phyloP scores from a whole-genome alignment of 2,329 filamentous ascomycete genomes.

The Penicillium sp. region DNA sequence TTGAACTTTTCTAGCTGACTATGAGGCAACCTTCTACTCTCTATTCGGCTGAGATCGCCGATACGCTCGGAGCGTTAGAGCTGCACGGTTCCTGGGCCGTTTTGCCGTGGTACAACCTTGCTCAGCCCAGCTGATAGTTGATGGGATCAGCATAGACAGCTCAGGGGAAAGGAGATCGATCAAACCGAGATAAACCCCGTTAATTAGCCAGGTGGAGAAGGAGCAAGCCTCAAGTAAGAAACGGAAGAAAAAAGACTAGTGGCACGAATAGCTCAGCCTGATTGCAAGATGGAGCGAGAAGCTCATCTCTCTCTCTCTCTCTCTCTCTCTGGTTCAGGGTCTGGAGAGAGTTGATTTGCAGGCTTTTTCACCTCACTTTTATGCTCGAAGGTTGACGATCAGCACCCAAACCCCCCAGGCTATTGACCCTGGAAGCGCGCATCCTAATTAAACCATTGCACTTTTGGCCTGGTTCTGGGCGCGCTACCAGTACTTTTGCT shows the following conservation, averaged over 20 bases:
- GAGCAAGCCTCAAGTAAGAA: not conserved
- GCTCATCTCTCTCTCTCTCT: too few species aligned
- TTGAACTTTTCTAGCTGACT: not conserved
- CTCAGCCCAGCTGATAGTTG: not conserved
- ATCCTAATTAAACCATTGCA: constrained; percentile 8
- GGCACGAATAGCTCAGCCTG: not conserved
- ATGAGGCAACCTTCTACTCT: not conserved
- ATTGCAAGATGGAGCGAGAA: not conserved
- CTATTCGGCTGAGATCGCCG: not conserved
- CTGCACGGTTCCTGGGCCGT: not conserved
- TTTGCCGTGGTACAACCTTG: not conserved
- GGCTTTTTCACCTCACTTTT: not conserved
- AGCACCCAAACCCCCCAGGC: not conserved
- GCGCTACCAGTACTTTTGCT: not conserved
- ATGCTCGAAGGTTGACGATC: not conserved
- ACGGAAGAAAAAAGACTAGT: not conserved
- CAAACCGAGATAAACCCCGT: not conserved
- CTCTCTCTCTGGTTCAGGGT: not conserved
- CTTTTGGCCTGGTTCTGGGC: not conserved
- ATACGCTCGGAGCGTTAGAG: not conserved
- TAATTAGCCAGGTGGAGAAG: not conserved
- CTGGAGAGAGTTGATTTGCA: not conserved
- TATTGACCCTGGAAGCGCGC: not conserved
- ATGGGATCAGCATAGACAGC: not conserved
- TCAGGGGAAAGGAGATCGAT: not conserved